Evolutionary conservation across 306 rosid species (phyloP).

Genomic region (Medicago lupulina): DNA sequence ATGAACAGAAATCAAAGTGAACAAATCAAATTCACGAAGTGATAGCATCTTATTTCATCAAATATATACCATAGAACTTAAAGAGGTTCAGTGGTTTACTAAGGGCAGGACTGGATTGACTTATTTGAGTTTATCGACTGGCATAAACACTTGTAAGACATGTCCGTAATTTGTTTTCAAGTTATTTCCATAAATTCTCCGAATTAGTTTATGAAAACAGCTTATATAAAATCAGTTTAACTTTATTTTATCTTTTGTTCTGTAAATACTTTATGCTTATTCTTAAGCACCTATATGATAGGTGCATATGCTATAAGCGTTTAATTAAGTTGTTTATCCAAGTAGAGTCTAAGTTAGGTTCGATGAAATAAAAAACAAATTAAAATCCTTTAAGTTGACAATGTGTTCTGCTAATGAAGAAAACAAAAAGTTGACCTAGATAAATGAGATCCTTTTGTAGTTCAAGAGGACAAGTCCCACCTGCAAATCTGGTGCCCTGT

Average conservation of each 20-base stretch:
- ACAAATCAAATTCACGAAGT: conserved; percentile 24
- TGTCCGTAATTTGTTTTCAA: not conserved
- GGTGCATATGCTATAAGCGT: too few relatives aligned
- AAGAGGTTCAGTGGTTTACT: conserved; percentile 21
- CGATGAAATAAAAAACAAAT: not conserved
- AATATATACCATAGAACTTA: conserved; percentile 15
- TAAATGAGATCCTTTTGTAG: conserved; percentile 29
- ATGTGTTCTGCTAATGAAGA: conserved; percentile 22
- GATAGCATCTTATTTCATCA: conserved; percentile 16
- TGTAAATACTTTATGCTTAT: too few relatives aligned
- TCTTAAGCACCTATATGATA: too few relatives aligned
- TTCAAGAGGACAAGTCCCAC: conserved; percentile 42
- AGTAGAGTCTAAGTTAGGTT: not conserved
- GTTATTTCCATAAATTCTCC: not conserved
- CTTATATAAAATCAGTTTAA: too few relatives aligned
- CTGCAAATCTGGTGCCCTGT: conserved; percentile 86
- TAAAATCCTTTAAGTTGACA: conserved; percentile 12
- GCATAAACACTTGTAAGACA: not conserved
- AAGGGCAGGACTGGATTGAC: not conserved
- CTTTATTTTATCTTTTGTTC: too few relatives aligned
- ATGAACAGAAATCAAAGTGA: conserved; percentile 23
- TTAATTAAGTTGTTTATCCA: too few relatives aligned
- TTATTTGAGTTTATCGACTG: not conserved
- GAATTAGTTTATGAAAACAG: not conserved
- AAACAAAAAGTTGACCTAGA: conserved; percentile 34